Evolutionary conservation across 2,329 filamentous ascomycete species (phyloP).

Genomic region (Pseudopyricularia javanii): DNA sequence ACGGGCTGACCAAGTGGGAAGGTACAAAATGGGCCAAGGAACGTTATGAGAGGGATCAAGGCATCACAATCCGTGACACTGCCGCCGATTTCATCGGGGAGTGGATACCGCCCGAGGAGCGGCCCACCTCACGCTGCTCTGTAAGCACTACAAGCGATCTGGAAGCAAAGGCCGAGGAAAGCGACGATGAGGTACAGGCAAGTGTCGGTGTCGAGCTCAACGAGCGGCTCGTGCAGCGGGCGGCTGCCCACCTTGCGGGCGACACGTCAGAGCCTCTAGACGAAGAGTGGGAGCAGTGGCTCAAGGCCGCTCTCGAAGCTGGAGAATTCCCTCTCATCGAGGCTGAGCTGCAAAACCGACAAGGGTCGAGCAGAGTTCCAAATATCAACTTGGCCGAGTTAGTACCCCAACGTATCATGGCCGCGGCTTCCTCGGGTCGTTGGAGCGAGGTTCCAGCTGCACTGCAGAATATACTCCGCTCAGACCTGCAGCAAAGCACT

Average conservation of each 20-base stretch:
- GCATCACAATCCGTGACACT: constrained; percentile 57
- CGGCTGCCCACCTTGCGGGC: constrained; percentile 49
- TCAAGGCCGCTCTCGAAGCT: constrained; percentile 57
- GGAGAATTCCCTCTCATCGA: constrained; percentile 30
- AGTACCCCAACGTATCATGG: not conserved
- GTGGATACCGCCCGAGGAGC: constrained; percentile 40
- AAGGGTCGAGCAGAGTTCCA: not conserved
- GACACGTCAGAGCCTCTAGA: constrained; percentile 48
- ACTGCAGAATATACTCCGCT: not conserved
- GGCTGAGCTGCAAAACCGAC: constrained; percentile 8
- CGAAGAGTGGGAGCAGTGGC: constrained; percentile 63
- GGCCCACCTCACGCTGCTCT: constrained; percentile 8
- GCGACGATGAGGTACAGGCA: constrained; percentile 34
- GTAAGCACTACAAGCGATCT: not conserved
- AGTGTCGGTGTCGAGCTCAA: constrained; percentile 53
- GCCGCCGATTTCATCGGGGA: constrained; percentile 54
- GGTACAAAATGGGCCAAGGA: constrained; percentile 75
- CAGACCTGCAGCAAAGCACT: not conserved
- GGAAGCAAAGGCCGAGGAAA: constrained; percentile 32
- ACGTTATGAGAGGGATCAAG: constrained; percentile 65
- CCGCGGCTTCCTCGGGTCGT: not conserved
- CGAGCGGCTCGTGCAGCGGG: constrained; percentile 51
- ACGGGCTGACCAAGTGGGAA: constrained; percentile 67
- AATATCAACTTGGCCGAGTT: not conserved
- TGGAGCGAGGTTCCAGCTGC: not conserved